Percentiles rank a stretch among this genome's conserved stretches.
phyloP scores from a whole-genome alignment of 139 green algal species.

The Picochlorum sp. region DNA sequence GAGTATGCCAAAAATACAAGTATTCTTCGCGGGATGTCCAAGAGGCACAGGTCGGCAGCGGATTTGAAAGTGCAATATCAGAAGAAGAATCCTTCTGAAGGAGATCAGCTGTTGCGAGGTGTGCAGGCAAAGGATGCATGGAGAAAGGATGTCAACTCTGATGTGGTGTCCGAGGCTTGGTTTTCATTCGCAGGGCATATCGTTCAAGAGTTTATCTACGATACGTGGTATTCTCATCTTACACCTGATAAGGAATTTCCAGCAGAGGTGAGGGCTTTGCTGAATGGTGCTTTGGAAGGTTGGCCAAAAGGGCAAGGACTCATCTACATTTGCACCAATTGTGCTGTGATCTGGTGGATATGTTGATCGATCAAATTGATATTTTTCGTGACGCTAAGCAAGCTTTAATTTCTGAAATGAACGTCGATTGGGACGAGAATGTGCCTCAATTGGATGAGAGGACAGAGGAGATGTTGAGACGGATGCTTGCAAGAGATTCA shows the following conservation, averaged over 20 bases:
- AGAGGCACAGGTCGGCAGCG: too few relatives aligned
- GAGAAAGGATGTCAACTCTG: conserved; percentile 37
- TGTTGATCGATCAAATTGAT: conserved; percentile 43
- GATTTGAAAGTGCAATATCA: too few relatives aligned
- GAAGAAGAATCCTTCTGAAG: too few relatives aligned
- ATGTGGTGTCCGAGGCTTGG: conserved; percentile 54
- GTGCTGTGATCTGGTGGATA: conserved; percentile 52
- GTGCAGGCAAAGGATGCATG: conserved; percentile 22
- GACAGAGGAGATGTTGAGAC: conserved; percentile 39
- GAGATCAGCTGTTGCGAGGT: too few relatives aligned
- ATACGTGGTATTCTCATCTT: conserved; percentile 57
- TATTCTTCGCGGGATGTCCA: too few relatives aligned
- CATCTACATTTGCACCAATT: conserved; percentile 39
- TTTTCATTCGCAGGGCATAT: conserved; percentile 53
- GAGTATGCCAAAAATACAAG: too few relatives aligned
- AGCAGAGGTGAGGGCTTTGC: conserved; percentile 49
- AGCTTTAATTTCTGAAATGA: neutral
- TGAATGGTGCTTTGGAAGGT: conserved; percentile 64
- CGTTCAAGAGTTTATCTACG: conserved; percentile 76
- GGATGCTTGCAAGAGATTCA: conserved; percentile 43
- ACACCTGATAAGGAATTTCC: conserved; percentile 72
- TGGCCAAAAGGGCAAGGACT: conserved; percentile 31
- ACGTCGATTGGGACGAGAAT: conserved; percentile 12
- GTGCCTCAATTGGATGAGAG: conserved; percentile 15
- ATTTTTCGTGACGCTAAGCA: conserved; percentile 5